Evolutionary conservation across 192 early-diverging fungal genomes (phyloP).

Genomic region (Backusella liffmaniae): DNA sequence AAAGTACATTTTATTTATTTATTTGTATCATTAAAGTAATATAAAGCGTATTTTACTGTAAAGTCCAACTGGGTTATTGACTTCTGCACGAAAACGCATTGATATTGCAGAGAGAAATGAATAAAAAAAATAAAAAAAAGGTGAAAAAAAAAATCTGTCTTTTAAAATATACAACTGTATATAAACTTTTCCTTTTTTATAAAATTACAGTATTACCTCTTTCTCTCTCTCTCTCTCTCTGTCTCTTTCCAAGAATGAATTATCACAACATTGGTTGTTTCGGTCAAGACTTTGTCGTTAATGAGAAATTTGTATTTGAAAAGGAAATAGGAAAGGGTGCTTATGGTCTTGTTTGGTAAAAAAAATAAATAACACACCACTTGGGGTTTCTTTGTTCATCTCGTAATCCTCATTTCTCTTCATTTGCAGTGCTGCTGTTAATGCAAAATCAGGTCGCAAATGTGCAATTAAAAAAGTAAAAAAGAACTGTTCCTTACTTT

Average conservation of each 20-base stretch:
- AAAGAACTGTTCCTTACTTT: conserved; percentile 58
- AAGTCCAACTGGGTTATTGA: conserved; percentile 5
- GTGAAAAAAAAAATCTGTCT: not conserved
- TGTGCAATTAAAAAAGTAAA: conserved; percentile 31
- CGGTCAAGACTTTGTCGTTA: conserved; percentile 36
- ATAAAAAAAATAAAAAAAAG: not conserved
- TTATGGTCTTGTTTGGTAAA: conserved; percentile 85
- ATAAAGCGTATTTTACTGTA: not conserved
- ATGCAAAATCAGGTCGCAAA: not conserved
- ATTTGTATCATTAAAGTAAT: no score
- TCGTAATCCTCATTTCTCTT: not conserved
- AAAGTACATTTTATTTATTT: no score
- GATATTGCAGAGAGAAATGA: not conserved
- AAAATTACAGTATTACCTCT: not conserved
- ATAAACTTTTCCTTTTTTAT: not conserved
- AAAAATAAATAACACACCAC: not conserved
- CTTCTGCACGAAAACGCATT: conserved; percentile 67
- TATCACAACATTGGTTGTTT: not conserved
- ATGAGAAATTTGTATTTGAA: conserved; percentile 57
- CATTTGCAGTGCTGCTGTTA: conserved; percentile 1
- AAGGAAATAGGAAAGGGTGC: conserved; percentile 86
- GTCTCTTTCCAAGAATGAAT: not conserved
- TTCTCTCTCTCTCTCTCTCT: not conserved
- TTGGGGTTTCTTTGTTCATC: not conserved
- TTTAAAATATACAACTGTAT: not conserved